Evolutionary conservation across 2,329 filamentous ascomycete genomes (phyloP).

Genomic region (Drechslerella dactyloides): DNA sequence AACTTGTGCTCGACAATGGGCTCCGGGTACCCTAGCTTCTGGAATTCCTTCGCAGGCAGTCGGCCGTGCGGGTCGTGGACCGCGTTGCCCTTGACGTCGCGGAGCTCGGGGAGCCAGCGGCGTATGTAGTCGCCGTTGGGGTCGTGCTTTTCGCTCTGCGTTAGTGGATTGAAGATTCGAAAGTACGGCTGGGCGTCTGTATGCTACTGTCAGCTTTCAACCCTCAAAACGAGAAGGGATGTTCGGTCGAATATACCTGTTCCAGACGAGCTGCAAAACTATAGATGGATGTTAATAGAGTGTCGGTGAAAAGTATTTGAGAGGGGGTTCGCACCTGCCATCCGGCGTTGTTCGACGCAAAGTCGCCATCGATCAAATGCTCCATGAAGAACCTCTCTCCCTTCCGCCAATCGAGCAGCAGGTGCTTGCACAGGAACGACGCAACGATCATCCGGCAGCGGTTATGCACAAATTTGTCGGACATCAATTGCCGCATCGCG

Average conservation of each 20-base stretch:
- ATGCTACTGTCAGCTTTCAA: not conserved
- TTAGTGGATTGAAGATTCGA: slow-evolving; percentile 82
- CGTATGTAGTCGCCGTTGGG: slow-evolving; percentile 78
- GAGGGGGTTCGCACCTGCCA: slow-evolving; percentile 62
- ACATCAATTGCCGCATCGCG: slow-evolving; percentile 77
- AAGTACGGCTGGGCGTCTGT: slow-evolving; percentile 85
- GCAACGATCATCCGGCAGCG: slow-evolving; percentile 83
- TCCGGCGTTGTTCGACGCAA: slow-evolving; percentile 76
- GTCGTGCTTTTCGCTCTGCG: slow-evolving; percentile 88
- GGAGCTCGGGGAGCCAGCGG: slow-evolving; percentile 80
- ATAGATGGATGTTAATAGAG: slow-evolving; percentile 51
- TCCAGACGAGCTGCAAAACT: slow-evolving; percentile 47
- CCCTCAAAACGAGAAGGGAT: not conserved
- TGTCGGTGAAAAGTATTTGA: slow-evolving; percentile 34
- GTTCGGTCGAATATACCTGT: slow-evolving; percentile 43
- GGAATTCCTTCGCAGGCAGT: slow-evolving; percentile 61
- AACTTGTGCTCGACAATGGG: slow-evolving; percentile 77
- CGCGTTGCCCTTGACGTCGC: slow-evolving; percentile 64
- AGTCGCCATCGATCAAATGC: slow-evolving; percentile 77
- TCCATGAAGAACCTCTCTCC: slow-evolving; percentile 86
- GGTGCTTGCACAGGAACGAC: slow-evolving; percentile 79
- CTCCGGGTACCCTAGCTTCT: slow-evolving; percentile 66
- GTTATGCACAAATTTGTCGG: slow-evolving; percentile 81
- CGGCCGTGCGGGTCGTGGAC: slow-evolving; percentile 81
- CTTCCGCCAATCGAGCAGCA: slow-evolving; percentile 81